Conservation (phyloP, 257 asterid genomes). For the Solanum pinnatisectum region DNA sequence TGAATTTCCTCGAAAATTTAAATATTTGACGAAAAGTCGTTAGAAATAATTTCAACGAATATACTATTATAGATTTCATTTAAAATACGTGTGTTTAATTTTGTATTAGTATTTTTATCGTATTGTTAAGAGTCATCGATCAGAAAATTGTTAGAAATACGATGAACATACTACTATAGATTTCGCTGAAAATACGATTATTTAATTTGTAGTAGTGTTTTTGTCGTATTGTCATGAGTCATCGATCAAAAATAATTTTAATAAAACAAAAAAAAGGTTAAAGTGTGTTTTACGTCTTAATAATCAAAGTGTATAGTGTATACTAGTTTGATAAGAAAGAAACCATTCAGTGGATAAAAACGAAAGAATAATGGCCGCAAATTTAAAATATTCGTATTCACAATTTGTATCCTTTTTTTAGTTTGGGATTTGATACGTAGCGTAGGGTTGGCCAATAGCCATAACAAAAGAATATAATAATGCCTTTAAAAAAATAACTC, state of each 20-base stretch:
- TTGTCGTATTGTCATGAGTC: background rate
- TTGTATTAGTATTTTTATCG: background rate
- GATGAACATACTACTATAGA: background rate
- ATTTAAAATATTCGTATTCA: constrained; percentile 2
- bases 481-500: background rate
- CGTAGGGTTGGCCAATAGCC: constrained; percentile 15
- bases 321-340: background rate
- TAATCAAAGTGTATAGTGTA: background rate
- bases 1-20: background rate
- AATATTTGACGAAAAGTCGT: background rate
- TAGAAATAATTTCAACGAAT: background rate
- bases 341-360: background rate
- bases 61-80: background rate
- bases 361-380: constrained; percentile 2
- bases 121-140: background rate
- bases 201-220: background rate
- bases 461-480: background rate
- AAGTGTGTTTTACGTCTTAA: background rate
- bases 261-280: background rate
- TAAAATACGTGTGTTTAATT: background rate
- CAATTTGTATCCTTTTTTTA: background rate
- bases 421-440: background rate
- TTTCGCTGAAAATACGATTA: background rate
- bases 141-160: background rate
- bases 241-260: background rate